Evolutionary conservation across 2,329 filamentous ascomycete species (phyloP).

Genomic region (Fusarium keratoplasticum): DNA sequence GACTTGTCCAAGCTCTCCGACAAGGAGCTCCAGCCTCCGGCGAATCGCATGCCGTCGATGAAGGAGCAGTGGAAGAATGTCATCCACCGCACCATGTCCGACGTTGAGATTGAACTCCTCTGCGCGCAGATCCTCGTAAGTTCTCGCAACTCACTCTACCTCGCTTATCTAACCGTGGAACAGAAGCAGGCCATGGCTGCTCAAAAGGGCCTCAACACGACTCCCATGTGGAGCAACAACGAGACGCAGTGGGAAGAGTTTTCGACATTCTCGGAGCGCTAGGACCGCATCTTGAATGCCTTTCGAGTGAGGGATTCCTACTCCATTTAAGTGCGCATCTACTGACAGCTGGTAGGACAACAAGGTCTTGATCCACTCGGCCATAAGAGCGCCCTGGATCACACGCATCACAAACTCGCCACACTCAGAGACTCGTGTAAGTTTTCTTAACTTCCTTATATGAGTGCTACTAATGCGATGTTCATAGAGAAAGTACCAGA

Average conservation of each 20-base stretch:
- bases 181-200: conserved; percentile 33
- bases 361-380: conserved; percentile 41
- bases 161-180: not conserved
- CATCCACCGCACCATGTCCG: conserved; percentile 27
- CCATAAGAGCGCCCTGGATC: conserved; percentile 36
- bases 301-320: conserved; percentile 26
- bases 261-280: conserved; percentile 39
- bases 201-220: conserved; percentile 32
- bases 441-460: not conserved
- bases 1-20: conserved; percentile 17
- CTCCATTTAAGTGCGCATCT: not conserved
- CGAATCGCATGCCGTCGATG: conserved; percentile 18
- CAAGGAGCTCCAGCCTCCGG: conserved; percentile 25
- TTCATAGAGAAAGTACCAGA: conserved; percentile 36
- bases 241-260: conserved; percentile 42
- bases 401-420: conserved; percentile 37
- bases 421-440: conserved; percentile 34
- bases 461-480: not conserved
- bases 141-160: rapidly evolving
- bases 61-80: conserved; percentile 38
- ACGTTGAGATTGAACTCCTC: conserved; percentile 39
- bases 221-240: conserved; percentile 38
- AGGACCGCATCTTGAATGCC: conserved; percentile 36
- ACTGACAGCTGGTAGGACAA: conserved; percentile 24
- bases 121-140: conserved; percentile 34